Evolutionary conservation across 225 moss, liverwort and hornwort species (phyloP).

Genomic region (Pleurozium schreberi): DNA sequence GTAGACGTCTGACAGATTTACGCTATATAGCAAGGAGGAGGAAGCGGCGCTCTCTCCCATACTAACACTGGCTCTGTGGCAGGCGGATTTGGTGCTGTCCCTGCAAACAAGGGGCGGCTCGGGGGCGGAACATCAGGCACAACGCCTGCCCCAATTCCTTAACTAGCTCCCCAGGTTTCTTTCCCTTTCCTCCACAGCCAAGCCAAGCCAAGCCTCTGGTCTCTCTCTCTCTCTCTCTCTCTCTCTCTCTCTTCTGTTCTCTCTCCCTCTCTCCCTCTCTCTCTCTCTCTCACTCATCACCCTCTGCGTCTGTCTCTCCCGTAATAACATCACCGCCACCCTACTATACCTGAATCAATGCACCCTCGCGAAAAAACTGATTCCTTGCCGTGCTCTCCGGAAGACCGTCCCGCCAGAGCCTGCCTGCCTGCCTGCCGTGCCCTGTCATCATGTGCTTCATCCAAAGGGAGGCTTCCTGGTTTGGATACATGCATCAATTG

Average conservation of each 20-base stretch:
- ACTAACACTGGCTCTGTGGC: conserved; percentile 46
- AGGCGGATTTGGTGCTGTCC: conserved; percentile 63
- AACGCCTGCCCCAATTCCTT: conserved; percentile 13
- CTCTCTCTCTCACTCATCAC: too few species aligned
- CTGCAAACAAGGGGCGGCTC: conserved; percentile 54
- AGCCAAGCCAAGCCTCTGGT: neutral
- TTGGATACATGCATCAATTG: neutral
- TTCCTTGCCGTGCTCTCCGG: neutral
- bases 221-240: neutral
- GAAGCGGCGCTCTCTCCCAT: conserved; percentile 46
- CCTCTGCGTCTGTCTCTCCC: neutral
- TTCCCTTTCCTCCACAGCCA: neutral
- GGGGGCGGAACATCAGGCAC: conserved; percentile 56
- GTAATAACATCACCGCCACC: neutral
- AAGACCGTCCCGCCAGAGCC: neutral
- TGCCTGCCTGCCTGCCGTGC: neutral
- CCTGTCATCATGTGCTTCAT: neutral
- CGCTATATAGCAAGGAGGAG: conserved; percentile 25
- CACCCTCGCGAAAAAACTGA: neutral
- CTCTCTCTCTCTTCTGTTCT: neutral
- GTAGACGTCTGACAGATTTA: conserved; percentile 29
- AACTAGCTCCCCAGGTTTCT: neutral
- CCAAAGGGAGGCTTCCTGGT: neutral
- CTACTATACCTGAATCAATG: neutral
- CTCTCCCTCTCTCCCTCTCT: too few species aligned